Conservation (phyloP, 208 protist genomes). For the Wallacemonas sp. region DNA sequence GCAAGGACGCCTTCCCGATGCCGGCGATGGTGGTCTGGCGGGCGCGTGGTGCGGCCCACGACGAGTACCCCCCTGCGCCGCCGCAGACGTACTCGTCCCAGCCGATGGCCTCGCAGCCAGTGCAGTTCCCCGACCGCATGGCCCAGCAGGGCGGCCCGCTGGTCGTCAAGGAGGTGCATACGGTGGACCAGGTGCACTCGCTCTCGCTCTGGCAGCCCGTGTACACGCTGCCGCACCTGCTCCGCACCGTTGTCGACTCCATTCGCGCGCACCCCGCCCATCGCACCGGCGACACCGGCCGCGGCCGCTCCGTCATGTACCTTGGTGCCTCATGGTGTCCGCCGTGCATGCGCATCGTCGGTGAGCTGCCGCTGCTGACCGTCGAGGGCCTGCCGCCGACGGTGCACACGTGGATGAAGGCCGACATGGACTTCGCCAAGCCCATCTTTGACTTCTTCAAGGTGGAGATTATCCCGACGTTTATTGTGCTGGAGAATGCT, state of each 20-base stretch:
- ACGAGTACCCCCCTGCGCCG: conserved; percentile 32
- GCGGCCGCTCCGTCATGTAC: conserved; percentile 58
- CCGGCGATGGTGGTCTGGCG: conserved; percentile 28
- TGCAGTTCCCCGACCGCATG: conserved; percentile 37
- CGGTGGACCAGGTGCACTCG: conserved; percentile 67
- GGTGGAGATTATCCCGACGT: conserved; percentile 79
- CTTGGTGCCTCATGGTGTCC: conserved; percentile 87
- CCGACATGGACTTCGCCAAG: conserved; percentile 80
- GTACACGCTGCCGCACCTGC: conserved; percentile 65
- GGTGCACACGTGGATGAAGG: conserved; percentile 61
- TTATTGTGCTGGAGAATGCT: conserved; percentile 77
- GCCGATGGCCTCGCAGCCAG: conserved; percentile 18
- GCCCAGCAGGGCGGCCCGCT: conserved; percentile 44
- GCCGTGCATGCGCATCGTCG: conserved; percentile 79
- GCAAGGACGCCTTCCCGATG: conserved; percentile 10
- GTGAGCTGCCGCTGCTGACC: conserved; percentile 55
- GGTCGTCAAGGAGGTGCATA: conserved; percentile 67
- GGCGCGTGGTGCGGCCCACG: conserved; percentile 25
- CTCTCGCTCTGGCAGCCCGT: conserved; percentile 60
- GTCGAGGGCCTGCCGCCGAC: conserved; percentile 40
- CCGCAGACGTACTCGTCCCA: conserved; percentile 17
- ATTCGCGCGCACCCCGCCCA: conserved; percentile 19
- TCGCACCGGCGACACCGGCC: conserved; percentile 9
- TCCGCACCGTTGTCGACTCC: conserved; percentile 39
- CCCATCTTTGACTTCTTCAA: conserved; percentile 72